Evolutionary conservation across 352 stramenopile genomes (phyloP).

Genomic region (Blastocystis sp.): DNA sequence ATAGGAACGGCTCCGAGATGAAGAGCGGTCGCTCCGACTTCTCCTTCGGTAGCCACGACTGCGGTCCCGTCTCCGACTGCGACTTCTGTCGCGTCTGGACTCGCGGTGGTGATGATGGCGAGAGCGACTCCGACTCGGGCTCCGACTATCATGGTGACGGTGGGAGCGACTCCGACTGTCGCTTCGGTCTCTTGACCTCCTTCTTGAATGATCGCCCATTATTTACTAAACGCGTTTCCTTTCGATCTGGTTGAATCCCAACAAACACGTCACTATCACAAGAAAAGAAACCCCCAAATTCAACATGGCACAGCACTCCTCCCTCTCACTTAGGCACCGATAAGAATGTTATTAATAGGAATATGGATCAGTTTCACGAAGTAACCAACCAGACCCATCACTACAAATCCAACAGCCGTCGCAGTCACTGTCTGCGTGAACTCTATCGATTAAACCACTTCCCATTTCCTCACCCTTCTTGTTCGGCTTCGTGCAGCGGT

Average conservation of each 20-base stretch:
- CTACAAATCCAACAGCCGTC: conserved; percentile 88
- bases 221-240: background rate
- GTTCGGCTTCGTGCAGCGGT: conserved; percentile 97
- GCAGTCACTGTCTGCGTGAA: conserved; percentile 83
- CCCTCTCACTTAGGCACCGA: conserved; percentile 68
- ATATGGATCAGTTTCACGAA: conserved; percentile 99
- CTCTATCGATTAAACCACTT: conserved; percentile 61
- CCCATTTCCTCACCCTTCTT: conserved; percentile 69
- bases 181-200: background rate
- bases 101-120: background rate
- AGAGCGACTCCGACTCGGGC: background rate
- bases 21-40: background rate
- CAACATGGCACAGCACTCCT: background rate
- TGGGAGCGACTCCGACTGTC: background rate
- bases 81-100: background rate
- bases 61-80: background rate
- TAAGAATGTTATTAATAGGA: conserved; percentile 98
- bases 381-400: conserved; percentile 99
- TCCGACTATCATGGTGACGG: background rate
- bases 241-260: background rate
- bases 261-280: background rate
- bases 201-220: background rate
- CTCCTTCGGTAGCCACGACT: background rate
- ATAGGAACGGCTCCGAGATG: background rate
- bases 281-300: background rate